Base-by-base conservation (phyloP, 495 filamentous ascomycete genomes). In the Zalerion maritima region DNA sequence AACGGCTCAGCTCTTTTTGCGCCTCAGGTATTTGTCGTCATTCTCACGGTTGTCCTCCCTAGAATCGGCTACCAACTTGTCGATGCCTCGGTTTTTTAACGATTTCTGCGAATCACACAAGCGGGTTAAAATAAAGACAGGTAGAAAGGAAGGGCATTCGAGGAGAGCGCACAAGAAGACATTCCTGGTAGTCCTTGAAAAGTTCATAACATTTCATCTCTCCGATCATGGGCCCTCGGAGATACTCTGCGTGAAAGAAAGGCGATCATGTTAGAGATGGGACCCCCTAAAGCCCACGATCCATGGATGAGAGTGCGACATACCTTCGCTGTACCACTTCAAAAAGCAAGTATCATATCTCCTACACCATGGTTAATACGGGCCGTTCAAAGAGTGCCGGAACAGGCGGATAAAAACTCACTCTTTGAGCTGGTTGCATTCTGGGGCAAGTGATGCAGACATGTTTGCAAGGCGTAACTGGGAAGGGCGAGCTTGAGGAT, bases 301-400 rank as follows among this genome's bases (percentile, higher is more conserved):
- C n/a, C n/a, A 12, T 28, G 15, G 5, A 8, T 12, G 16, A 37
- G 8, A 21, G 21, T 22, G 23, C 33, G 11, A 52, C 76, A 28
- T 61, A 87, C 85, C 92, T 52, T 94, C 85, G 44, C 82, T 92
- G 53, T 93, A 94, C 85, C 85, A 94, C 50, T 87, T 91, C 23
- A 94, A 54, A 42, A 94, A 94, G 54, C 85, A 94, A 26, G 73
- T 81, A 46, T 94, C 85, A 49, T 94, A 94, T 46, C 73, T 79
- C 40, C 79, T 83, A 34, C 5, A 20, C 6, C n/a, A 11, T 14
- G 27, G n/a, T n/a, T n/a, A n/a, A n/a, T n/a, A n/a, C n/a, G n/a
- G n/a, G n/a, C n/a, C n/a, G n/a, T n/a, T n/a, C n/a, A n/a, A n/a
- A n/a, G n/a, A n/a, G n/a, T n/a, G n/a, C n/a, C n/a, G n/a, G n/a